phyloP scores from a whole-genome alignment of 768 basidiomycete genomes.

The Tephrocybe sp. region DNA sequence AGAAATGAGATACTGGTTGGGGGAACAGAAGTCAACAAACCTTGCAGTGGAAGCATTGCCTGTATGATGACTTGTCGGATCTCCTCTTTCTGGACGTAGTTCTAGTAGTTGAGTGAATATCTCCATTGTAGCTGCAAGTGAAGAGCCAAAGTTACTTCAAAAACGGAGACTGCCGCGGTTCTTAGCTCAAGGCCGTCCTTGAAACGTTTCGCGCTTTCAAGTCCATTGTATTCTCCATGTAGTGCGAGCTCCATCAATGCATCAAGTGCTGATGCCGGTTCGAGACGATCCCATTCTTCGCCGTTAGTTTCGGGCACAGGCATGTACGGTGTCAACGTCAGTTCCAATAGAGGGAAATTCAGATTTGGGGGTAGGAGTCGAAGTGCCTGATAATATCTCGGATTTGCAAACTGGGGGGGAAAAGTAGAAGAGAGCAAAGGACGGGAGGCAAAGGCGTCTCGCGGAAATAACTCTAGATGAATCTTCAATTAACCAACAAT shows the following conservation, averaged over 20 bases:
- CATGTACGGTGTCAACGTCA: slow-evolving; percentile 73
- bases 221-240: slow-evolving; percentile 86
- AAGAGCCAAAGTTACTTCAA: slow-evolving; percentile 66
- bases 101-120: slow-evolving; percentile 36
- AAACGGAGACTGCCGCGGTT: slow-evolving; percentile 74
- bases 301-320: slow-evolving; percentile 82
- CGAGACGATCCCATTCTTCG: slow-evolving; percentile 91
- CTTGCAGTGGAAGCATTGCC: slow-evolving; percentile 66
- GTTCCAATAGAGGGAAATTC: slow-evolving; percentile 63
- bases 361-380: slow-evolving; percentile 45
- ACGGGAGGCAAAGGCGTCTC: slow-evolving; percentile 76
- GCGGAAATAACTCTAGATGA: slow-evolving; percentile 87
- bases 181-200: slow-evolving; percentile 76
- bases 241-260: slow-evolving; percentile 79
- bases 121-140: background rate
- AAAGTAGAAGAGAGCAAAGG: slow-evolving; percentile 68
- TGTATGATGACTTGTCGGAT: slow-evolving; percentile 67
- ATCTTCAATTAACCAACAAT: background rate
- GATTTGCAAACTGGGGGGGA: slow-evolving; percentile 61
- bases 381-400: slow-evolving; percentile 49
- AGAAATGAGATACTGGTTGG: background rate
- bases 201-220: slow-evolving; percentile 53
- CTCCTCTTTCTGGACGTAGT: slow-evolving; percentile 76
- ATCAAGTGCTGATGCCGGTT: slow-evolving; percentile 78
- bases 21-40: slow-evolving; percentile 18